Conservation (phyloP, 805 yeast genomes). For the Schwanniomyces yamadae region DNA sequence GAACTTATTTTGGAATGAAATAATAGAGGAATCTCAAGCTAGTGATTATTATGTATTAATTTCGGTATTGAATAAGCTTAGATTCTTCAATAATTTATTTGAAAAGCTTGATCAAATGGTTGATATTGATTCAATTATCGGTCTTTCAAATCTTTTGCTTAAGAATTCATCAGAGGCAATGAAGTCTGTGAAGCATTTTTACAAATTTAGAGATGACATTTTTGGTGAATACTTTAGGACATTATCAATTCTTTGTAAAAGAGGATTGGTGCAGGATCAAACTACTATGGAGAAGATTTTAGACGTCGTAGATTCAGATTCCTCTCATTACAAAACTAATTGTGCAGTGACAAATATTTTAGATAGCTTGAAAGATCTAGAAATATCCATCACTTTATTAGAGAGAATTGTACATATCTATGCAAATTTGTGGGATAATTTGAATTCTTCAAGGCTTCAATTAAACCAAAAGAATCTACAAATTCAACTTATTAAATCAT, state of each 20-base stretch:
- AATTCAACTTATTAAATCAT: constrained; percentile 48
- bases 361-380: constrained; percentile 10
- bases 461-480: constrained; percentile 68
- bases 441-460: constrained; percentile 59
- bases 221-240: constrained; percentile 27
- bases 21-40: constrained; percentile 17
- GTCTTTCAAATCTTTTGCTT: constrained; percentile 18
- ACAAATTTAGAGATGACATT: constrained; percentile 44
- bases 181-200: constrained; percentile 31
- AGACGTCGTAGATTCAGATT: constrained; percentile 3
- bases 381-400: constrained; percentile 6
- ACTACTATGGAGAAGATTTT: constrained; percentile 1
- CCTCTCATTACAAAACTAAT: constrained; percentile 25
- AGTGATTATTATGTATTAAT: constrained; percentile 19
- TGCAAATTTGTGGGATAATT: constrained; percentile 53
- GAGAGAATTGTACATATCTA: constrained; percentile 31
- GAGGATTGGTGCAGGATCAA: not conserved
- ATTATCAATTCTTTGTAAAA: constrained; percentile 1
- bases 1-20: constrained; percentile 15
- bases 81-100: constrained; percentile 25
- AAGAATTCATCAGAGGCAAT: constrained; percentile 18
- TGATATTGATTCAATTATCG: constrained; percentile 15
- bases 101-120: constrained; percentile 8
- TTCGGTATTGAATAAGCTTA: constrained; percentile 20
- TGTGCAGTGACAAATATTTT: constrained; percentile 22